Evolutionary conservation across 345 rosid genomes (phyloP).

Genomic region (Citrus sp.): DNA sequence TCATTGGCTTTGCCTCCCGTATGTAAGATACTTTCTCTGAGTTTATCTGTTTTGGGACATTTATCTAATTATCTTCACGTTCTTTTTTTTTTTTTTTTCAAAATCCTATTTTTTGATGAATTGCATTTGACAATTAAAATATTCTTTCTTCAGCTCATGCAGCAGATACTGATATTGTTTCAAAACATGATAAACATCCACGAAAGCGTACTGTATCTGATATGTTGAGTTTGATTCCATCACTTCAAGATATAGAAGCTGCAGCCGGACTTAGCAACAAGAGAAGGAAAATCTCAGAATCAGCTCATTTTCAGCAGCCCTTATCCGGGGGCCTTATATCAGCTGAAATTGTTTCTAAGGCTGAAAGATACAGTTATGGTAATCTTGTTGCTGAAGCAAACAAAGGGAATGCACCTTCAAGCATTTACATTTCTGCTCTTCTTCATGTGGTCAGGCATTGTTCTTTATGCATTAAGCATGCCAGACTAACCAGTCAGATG

Average conservation of each 20-base stretch:
- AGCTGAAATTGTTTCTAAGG: constrained; percentile 42
- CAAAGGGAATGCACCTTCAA: constrained; percentile 83
- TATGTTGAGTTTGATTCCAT: constrained; percentile 71
- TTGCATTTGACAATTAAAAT: constrained; percentile 27
- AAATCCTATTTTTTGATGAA: neutral
- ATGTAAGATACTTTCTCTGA: constrained; percentile 64
- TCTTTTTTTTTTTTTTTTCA: neutral
- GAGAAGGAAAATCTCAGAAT: constrained; percentile 51
- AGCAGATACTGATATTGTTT: constrained; percentile 41
- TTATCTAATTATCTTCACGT: constrained; percentile 9
- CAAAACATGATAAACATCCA: constrained; percentile 44
- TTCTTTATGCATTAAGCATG: constrained; percentile 88
- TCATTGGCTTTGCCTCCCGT: constrained; percentile 57
- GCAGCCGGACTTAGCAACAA: constrained; percentile 32
- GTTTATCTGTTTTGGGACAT: constrained; percentile 10
- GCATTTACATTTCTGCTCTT: constrained; percentile 81
- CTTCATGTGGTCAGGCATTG: constrained; percentile 94
- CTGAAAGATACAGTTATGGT: constrained; percentile 63
- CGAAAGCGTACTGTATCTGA: constrained; percentile 69
- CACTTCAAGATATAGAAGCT: constrained; percentile 60
- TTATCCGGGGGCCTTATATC: constrained; percentile 36
- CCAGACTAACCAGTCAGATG: constrained; percentile 96
- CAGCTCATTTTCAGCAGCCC: constrained; percentile 35
- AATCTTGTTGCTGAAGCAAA: constrained; percentile 89
- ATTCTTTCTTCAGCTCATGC: constrained; percentile 47